Evolutionary conservation across 2,329 filamentous ascomycete genomes (phyloP).

Genomic region (Pyricularia pennisetigena): DNA sequence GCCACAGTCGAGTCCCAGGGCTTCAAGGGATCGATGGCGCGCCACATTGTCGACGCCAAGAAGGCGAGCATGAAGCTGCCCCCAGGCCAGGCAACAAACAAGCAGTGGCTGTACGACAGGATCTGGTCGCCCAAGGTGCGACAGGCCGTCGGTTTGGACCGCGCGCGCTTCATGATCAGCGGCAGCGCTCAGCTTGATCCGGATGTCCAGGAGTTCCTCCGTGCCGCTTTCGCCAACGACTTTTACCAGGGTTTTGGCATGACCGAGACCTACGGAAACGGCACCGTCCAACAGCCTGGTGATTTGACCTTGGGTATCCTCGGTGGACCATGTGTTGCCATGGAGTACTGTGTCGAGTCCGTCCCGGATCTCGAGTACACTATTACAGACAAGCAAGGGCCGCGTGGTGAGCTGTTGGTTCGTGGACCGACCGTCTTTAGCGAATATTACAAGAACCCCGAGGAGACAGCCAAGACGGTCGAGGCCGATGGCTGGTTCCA

Average conservation of each 20-base stretch:
- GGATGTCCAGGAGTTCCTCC: conserved; percentile 77
- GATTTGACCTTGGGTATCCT: conserved; percentile 77
- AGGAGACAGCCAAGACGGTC: conserved; percentile 74
- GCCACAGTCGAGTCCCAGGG: conserved; percentile 72
- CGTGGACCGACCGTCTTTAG: conserved; percentile 72
- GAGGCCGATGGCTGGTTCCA: conserved; percentile 94
- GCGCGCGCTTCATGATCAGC: conserved; percentile 63
- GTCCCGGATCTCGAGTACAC: conserved; percentile 93
- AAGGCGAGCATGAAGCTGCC: conserved; percentile 65
- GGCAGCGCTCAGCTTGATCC: conserved; percentile 89
- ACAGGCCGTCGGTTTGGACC: conserved; percentile 72
- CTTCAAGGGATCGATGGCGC: conserved; percentile 69
- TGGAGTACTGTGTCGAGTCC: conserved; percentile 73
- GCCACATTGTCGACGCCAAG: conserved; percentile 72
- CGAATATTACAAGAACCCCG: conserved; percentile 84
- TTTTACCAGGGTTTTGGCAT: conserved; percentile 87
- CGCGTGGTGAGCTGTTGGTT: conserved; percentile 81
- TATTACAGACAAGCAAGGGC: conserved; percentile 76
- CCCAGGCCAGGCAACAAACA: conserved; percentile 65
- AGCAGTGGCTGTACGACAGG: conserved; percentile 68
- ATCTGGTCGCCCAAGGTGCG: conserved; percentile 88
- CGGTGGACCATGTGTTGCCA: conserved; percentile 56
- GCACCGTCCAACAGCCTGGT: conserved; percentile 54
- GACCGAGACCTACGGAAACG: conserved; percentile 83
- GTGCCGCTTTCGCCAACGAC: conserved; percentile 68